Evolutionary conservation across 2,329 filamentous ascomycete species (phyloP).

Genomic region (Arthrobotrys musiformis): DNA sequence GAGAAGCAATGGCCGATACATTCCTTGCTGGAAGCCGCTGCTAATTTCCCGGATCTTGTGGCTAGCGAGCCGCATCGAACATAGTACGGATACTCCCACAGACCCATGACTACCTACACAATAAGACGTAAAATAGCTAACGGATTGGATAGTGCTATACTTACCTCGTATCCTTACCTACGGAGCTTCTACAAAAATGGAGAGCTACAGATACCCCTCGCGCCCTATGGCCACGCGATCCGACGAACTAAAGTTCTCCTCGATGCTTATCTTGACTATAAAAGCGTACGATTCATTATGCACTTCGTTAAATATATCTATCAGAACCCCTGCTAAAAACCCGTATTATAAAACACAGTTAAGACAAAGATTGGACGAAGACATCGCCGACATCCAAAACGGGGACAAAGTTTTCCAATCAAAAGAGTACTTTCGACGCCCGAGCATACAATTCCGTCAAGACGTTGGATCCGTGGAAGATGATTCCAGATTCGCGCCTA

Average conservation of each 20-base stretch:
- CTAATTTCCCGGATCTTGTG: conserved; percentile 59
- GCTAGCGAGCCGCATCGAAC: conserved; percentile 58
- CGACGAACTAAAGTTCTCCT: conserved; percentile 57
- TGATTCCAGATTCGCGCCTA: conserved; percentile 33
- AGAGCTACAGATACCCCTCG: conserved; percentile 37
- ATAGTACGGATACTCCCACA: conserved; percentile 38
- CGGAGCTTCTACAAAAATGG: conserved; percentile 56
- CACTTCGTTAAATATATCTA: background rate
- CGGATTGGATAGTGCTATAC: conserved; percentile 54
- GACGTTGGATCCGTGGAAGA: conserved; percentile 32
- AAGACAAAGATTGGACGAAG: conserved; percentile 28
- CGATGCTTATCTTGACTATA: conserved; percentile 59
- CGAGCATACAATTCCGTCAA: conserved; percentile 11
- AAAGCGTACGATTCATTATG: conserved; percentile 30
- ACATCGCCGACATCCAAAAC: conserved; percentile 45
- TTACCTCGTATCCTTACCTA: conserved; percentile 59
- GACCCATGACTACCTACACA: background rate
- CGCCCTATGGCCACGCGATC: conserved; percentile 58
- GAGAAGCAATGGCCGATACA: conserved; percentile 59
- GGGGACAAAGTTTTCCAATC: conserved; percentile 52
- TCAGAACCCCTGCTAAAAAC: background rate
- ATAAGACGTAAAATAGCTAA: background rate
- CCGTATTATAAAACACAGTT: conserved; percentile 2
- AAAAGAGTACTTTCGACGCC: conserved; percentile 35
- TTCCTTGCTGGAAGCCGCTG: conserved; percentile 57